Evolutionary conservation across 352 stramenopile species (phyloP), one percentile per base, ranked within the genome.

Genomic region (Globisporangium cederbergense): DNA sequence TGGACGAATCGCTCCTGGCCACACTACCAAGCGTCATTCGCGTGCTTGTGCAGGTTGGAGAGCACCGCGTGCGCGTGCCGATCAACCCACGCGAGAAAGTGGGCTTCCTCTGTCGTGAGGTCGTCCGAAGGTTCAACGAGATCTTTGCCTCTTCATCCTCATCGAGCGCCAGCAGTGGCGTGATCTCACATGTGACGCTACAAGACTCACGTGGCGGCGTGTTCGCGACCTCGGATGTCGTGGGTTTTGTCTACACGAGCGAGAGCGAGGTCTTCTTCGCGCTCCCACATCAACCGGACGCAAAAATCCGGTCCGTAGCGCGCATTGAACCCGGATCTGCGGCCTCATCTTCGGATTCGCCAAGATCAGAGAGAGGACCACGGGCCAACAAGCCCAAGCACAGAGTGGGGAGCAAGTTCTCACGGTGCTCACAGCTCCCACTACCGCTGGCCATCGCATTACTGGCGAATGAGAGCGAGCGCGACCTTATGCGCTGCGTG

Each of bases 401-500:
- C 14, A 63, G 49, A 34, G 18, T 40, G 6, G 62, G 58, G 5
- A 43, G 30, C 34, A 71, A 65, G 47, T 72, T 70, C 34, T 52
- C 58, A 0, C 62, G 63, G 13, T 88, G 68, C 32, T 88, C 79
- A 51, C 83, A 81, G 66, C 36, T 91, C 1, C 82, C 82, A 16
- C 58, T 91, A 1, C 79, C 82, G 20, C 72, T 91, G 13, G 78
- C 62, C 1, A 72, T 89, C 34, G 78, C 77, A 18, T 65, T 91
- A 30, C 74, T 91, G 8, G 79, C 82, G n/a, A 91, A 89, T 55
- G 82, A 87, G 55, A 78, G 58, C 7, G 79, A 91, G 58, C 73
- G 79, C 1, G 72, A 87, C 3, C 68, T 90, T 28, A 70, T 88
- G 36, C 67, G 63, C 25, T 77, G 60, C 5, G 64, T 78, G 0